Evolutionary conservation across 2,329 filamentous ascomycete species (phyloP).

Genomic region (Aspergillus sp.): DNA sequence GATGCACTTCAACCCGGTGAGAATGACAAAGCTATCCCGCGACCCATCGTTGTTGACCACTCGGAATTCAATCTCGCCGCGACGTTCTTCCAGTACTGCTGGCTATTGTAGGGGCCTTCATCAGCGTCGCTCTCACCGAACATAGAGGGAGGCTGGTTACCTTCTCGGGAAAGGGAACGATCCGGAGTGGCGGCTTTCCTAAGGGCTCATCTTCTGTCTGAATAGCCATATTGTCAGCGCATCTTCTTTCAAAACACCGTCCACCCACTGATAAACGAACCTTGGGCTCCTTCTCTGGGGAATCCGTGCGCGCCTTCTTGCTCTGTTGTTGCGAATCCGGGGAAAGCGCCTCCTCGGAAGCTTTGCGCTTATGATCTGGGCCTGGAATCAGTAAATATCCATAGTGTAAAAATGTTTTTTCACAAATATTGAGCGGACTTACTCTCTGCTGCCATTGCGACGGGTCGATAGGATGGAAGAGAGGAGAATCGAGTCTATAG

Average conservation of each 20-base stretch:
- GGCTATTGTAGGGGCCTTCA: constrained; percentile 50
- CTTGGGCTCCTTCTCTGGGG: constrained; percentile 37
- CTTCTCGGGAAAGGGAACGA: constrained; percentile 88
- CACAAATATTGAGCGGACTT: constrained; percentile 1
- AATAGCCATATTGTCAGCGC: neutral
- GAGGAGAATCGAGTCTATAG: neutral
- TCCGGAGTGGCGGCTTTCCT: constrained; percentile 55
- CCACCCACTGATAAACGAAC: constrained; percentile 15
- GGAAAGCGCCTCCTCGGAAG: constrained; percentile 47
- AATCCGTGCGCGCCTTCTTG: constrained; percentile 51
- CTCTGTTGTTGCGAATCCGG: constrained; percentile 41
- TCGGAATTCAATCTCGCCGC: constrained; percentile 91
- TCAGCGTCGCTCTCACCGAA: constrained; percentile 20
- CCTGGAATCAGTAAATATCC: constrained; percentile 10
- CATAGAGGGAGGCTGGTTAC: constrained; percentile 40
- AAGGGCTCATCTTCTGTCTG: constrained; percentile 37
- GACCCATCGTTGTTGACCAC: constrained; percentile 96
- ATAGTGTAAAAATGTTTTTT: neutral
- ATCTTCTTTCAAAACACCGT: neutral
- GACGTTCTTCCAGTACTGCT: constrained; percentile 88
- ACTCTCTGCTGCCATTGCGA: constrained; percentile 31
- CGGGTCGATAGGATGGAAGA: neutral
- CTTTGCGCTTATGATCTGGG: constrained; percentile 47
- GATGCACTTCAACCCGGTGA: constrained; percentile 94
- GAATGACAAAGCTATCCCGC: constrained; percentile 84